A percentile compares a stretch with the other conserved stretches of the same genome.
These are phyloP conservation scores for Neopestalotiopsis rosae DNA, from an alignment of 2,329 filamentous ascomycete genomes.

Conservation along the genomic window DNA sequence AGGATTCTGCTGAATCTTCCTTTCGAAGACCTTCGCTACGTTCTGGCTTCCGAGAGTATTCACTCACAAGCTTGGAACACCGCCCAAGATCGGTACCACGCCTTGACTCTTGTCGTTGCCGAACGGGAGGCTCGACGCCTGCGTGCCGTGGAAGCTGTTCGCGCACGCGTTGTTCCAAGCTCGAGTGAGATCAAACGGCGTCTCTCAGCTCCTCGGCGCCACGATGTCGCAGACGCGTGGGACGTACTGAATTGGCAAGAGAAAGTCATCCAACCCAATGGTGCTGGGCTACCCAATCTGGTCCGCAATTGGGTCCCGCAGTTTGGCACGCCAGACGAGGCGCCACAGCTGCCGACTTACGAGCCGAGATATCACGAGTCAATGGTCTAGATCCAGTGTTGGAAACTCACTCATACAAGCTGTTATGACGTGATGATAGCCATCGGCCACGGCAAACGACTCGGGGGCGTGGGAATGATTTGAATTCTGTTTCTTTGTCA, in stretches of 20 bases:
- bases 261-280: conserved; percentile 42
- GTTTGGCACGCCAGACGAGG: conserved; percentile 29
- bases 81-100: conserved; percentile 50
- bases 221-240: conserved; percentile 49
- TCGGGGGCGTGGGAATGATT: conserved; percentile 19
- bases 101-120: conserved; percentile 55
- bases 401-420: conserved; percentile 19
- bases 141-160: conserved; percentile 50
- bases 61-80: conserved; percentile 58
- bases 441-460: neutral
- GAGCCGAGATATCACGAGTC: conserved; percentile 28
- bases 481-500: conserved; percentile 5
- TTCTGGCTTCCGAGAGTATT: conserved; percentile 66
- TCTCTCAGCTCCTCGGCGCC: conserved; percentile 42
- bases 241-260: conserved; percentile 57
- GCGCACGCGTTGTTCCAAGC: conserved; percentile 40
- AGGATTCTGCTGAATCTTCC: conserved; percentile 73
- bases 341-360: conserved; percentile 23
- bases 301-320: conserved; percentile 51
- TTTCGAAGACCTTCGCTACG: conserved; percentile 67
- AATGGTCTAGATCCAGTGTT: conserved; percentile 31
- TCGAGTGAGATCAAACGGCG: conserved; percentile 39
- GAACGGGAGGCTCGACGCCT: conserved; percentile 64
- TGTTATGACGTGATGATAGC: conserved; percentile 31
- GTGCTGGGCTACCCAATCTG: conserved; percentile 47